phyloP scores from a whole-genome alignment of 768 basidiomycete genomes.

The Lactarius sanguifluus region DNA sequence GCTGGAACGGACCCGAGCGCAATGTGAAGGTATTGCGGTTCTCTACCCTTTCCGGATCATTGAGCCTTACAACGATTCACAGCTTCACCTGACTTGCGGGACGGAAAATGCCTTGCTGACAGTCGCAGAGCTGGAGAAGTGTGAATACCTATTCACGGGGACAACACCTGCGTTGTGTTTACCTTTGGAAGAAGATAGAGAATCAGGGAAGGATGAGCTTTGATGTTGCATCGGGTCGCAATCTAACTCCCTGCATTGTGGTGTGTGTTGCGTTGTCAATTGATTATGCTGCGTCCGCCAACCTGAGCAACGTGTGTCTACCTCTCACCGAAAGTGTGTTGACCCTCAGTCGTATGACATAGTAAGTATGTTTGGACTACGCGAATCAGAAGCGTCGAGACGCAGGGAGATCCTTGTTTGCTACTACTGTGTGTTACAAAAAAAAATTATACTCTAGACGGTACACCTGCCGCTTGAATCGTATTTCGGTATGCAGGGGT shows the following conservation, averaged over 20 bases:
- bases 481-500: neutral
- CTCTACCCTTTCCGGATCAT: neutral
- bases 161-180: slow-evolving; percentile 84
- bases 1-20: slow-evolving; percentile 96
- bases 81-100: slow-evolving; percentile 86
- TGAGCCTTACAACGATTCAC: slow-evolving; percentile 19
- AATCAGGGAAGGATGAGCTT: slow-evolving; percentile 36
- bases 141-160: slow-evolving; percentile 87
- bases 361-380: neutral
- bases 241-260: neutral
- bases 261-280: neutral
- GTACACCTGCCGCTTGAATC: neutral
- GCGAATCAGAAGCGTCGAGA: neutral
- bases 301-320: neutral
- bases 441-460: neutral
- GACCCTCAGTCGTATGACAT: neutral
- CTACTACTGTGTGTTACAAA: neutral
- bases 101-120: slow-evolving; percentile 76
- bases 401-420: neutral
- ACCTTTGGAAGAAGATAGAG: slow-evolving; percentile 46
- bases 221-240: slow-evolving; percentile 25
- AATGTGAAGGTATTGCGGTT: slow-evolving; percentile 62
- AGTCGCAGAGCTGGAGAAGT: slow-evolving; percentile 91
- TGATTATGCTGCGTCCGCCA: neutral
- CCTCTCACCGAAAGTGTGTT: neutral